Base-by-base conservation (phyloP, 805 yeast genomes). In the Lipomyces yamanashiensis region DNA sequence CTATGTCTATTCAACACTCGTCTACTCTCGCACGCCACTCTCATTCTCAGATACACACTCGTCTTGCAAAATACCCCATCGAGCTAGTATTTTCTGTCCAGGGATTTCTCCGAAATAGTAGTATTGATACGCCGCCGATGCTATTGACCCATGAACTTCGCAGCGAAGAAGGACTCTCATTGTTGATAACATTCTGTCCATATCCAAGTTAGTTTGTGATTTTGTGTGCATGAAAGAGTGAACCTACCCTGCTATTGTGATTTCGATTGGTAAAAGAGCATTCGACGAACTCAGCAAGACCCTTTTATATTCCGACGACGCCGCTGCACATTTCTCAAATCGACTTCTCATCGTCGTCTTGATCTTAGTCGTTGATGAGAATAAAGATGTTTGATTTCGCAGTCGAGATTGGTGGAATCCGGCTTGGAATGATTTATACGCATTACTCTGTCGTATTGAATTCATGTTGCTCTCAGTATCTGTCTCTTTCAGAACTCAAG, bases 111-210 rank as follows among this genome's bases (percentile, higher is more conserved):
- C 55, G 15, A 19, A 52, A 19, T 52, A 52, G 15, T 52, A 52
- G 19, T 52, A 52, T 8, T 52, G 45, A 52, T 52, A 52, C 17
- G 55, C 55, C 5, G 45, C 55, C 28, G 55, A 34, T 5, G 55
- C 55, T 37, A 52, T 19, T 17, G 55, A 39, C 4, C 44, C 55
- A 10, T 52, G 55, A 7, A 52, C n/a, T 52, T 52, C 55, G 23
- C 55, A 52, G n/a, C 55, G 39, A 13, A 52, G 7, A 17, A 52
- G 39, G 9, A 52, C 19, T n/a, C 41, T 34, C 33, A 52, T 34
- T 6, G 23, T 15, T 9, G 55, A 52, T 21, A 52, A 17, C 28
- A 52, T 40, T 52, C 55, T 52, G 39, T n/a, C n/a, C 10, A 13
- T 17, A 19, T 34, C 9, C 13, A 13, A 2, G 9, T 17, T 52